These are phyloP conservation scores for Zasmidium citrigriseum DNA, from an alignment of 2,329 filamentous ascomycete genomes.

Conservation along the genomic window DNA sequence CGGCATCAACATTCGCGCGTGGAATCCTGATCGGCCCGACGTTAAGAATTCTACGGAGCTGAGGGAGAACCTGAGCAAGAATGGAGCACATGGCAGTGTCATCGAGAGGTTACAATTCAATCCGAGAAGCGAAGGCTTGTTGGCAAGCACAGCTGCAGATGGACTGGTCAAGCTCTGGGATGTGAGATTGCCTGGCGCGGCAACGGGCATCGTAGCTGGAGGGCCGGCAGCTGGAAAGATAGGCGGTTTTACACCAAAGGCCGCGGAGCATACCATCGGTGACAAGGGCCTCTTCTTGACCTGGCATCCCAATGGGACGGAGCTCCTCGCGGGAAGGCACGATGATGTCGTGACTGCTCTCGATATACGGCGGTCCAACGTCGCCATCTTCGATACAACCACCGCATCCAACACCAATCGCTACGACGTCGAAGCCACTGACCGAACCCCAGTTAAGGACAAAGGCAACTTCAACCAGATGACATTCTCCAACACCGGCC, in stretches of 20 bases:
- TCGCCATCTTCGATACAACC: constrained; percentile 17
- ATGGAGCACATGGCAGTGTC: constrained; percentile 57
- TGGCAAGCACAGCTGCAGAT: constrained; percentile 73
- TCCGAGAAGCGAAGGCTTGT: constrained; percentile 72
- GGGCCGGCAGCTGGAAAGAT: constrained; percentile 45
- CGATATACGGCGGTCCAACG: constrained; percentile 30
- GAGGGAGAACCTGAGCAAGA: constrained; percentile 43
- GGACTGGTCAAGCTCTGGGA: constrained; percentile 80
- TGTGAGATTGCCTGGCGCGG: constrained; percentile 60
- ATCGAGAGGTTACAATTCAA: constrained; percentile 80
- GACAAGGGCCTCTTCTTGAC: constrained; percentile 50
- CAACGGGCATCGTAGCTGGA: constrained; percentile 26
- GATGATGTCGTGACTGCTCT: constrained; percentile 47
- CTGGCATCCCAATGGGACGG: constrained; percentile 72
- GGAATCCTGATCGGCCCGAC: constrained; percentile 77
- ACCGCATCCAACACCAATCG: constrained; percentile 9
- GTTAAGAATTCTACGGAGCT: constrained; percentile 75
- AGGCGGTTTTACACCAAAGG: constrained; percentile 43
- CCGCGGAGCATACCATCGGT: constrained; percentile 56
- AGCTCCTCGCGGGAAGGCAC: constrained; percentile 72
- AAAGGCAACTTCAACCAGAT: constrained; percentile 67
- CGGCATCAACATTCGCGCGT: constrained; percentile 70
- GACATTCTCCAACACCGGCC: constrained; percentile 71
- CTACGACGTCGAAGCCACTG: constrained; percentile 18
- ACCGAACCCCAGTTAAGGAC: constrained; percentile 25